These are phyloP conservation scores for Neobulgaria alba DNA, from an alignment of 2,329 filamentous ascomycete genomes.

Conservation along the genomic window DNA sequence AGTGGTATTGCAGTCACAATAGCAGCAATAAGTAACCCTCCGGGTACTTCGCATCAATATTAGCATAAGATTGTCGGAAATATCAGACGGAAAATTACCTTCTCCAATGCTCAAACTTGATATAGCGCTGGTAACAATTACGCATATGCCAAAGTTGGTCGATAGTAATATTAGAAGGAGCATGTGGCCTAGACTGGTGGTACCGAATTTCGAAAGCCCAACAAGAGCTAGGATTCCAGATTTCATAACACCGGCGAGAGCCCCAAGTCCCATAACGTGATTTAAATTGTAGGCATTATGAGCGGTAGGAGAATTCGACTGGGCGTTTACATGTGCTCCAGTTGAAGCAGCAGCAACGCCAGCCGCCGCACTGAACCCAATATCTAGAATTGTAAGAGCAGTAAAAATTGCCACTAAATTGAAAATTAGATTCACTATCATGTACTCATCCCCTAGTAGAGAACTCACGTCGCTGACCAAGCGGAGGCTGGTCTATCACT, in stretches of 20 bases:
- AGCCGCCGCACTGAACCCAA: not conserved
- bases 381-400: too few relatives aligned
- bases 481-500: too few relatives aligned
- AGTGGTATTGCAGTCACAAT: conserved; percentile 1
- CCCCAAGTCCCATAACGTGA: not conserved
- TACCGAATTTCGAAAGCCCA: not conserved
- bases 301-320: not conserved
- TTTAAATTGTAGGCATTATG: not conserved
- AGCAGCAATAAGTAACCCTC: conserved; percentile 1
- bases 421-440: too few relatives aligned
- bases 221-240: not conserved
- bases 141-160: conserved; percentile 1
- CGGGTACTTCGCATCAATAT: not conserved
- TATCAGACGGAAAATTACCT: not conserved
- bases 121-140: not conserved
- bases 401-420: too few relatives aligned
- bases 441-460: too few relatives aligned
- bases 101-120: not conserved
- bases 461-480: too few relatives aligned
- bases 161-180: not conserved
- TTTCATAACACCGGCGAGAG: conserved; percentile 1
- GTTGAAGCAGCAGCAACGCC: not conserved
- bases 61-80: not conserved
- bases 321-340: not conserved
- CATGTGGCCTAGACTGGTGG: not conserved